Base-by-base conservation (phyloP, 768 basidiomycete species). In the Lentinula raphanica region DNA sequence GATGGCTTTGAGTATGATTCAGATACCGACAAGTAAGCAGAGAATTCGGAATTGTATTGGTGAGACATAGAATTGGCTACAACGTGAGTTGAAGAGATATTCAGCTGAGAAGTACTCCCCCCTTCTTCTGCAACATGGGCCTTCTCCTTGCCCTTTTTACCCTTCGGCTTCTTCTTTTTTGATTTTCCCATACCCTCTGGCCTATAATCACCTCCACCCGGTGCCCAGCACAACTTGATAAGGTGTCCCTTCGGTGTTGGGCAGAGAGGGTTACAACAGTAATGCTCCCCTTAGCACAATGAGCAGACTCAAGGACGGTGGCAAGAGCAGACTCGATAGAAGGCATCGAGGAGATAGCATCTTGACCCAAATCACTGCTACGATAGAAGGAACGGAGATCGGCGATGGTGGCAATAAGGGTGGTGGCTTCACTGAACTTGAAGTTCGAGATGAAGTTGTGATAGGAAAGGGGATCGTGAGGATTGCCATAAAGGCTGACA, bases 131-230 rank as follows among this genome's bases (percentile, higher is more conserved):
- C 45, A 42, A 48, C 7, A 35, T 62, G 58, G 58, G 60, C 58
- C 36, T 62, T 62, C 60, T 62, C 60, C 53, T 62, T 62, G 60
- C 58, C 60, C 58, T 62, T 62, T 5, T 5, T 32, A 4, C 44
- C 31, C 25, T 61, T 61, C 44, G 31, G 36, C 51, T 57, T 57
- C 48, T 28, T 31, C 25, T 28, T 23, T 38, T 45, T 36, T 15
- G 19, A 48, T 17, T 44, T 23, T 3, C 61, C 21, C 3, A 17
- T 15, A 12, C 36, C 15, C 9, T 15, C 36, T 38, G 9, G 9
- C 7, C 36, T 17, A 38, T 8, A 17, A 38, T 44, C 25, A 3
- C 48, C 61, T 3, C 53, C 58, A 31, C 61, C 61, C 3, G 25
- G 44, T 4, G 53, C 23, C 36, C 54, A 59, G 32, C 61, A 62